Base-by-base conservation (phyloP, 768 basidiomycete species). In the Myochromella boudieri region DNA sequence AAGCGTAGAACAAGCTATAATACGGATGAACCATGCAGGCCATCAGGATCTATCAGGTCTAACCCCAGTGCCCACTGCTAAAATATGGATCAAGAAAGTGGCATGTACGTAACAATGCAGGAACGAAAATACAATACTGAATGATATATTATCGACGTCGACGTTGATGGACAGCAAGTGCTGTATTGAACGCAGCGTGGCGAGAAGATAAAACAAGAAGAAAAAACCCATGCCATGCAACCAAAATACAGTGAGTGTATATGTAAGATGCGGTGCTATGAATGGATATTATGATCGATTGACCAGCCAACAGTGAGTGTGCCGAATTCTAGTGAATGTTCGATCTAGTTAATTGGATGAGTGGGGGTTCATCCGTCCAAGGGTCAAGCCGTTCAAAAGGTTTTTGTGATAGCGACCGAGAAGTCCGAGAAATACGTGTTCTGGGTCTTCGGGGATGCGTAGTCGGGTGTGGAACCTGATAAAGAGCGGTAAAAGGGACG, bases 381-480 rank as follows among this genome's bases (percentile, higher is more conserved):
- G n/a, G n/a, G n/a, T n/a, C n/a, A 14, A 22, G 46, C 43, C 48
- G 46, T 54, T 61, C 66, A 76, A 49, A 76, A 63, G 48, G 45
- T 63, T 58, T 81, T 63, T 40, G 72, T 76, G 59, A 86, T 76
- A 28, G 82, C 81, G 46, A 83, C 68, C 6, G 82, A 82, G 65
- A 87, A 84, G 61, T 84, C 84, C 53, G 84, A 77, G 68, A 88
- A 86, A 63, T 72, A 87, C 15, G 76, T 63, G 55, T 72, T 66
- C 64, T 87, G 85, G 41, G 76, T 71, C 59, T 77, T 76, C 14
- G 85, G 80, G 5, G 80, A 77, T 14, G 81, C 85, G 68, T 69
- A 87, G 18, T 67, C 62, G 0, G 62, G 31, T 9, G 65, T 63
- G n/a, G n/a, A n/a, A n/a, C n/a, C n/a, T n/a, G n/a, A n/a, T 34